Conservation (phyloP, 2,329 filamentous ascomycete species). For the Phialemoniopsis sp. region DNA sequence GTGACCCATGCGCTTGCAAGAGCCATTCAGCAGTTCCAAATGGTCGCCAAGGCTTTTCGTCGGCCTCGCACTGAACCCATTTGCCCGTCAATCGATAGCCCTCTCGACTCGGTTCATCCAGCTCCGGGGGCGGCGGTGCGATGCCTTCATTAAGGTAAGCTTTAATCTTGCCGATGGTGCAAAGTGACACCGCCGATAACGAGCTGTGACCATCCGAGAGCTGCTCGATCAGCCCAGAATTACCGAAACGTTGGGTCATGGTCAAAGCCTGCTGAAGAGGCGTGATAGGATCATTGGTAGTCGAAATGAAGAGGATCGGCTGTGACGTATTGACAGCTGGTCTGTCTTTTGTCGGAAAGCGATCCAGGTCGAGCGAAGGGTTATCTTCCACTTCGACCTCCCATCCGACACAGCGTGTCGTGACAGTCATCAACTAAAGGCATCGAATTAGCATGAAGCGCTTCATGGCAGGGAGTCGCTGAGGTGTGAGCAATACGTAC, state of each 20-base stretch:
- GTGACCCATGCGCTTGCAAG: background rate
- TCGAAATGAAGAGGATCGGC: constrained; percentile 54
- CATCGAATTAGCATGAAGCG: no score
- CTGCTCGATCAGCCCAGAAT: constrained; percentile 31
- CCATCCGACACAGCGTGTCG: background rate
- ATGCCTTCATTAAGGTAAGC: constrained; percentile 28
- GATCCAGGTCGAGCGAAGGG: constrained; percentile 18
- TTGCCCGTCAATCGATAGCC: background rate
- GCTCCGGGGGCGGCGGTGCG: constrained; percentile 20
- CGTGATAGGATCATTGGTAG: constrained; percentile 56
- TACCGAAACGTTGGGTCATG: constrained; percentile 29
- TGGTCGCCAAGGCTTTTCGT: constrained; percentile 4
- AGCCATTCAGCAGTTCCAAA: background rate
- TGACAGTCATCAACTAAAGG: background rate
- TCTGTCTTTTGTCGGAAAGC: constrained; percentile 20
- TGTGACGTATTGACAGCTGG: constrained; percentile 36
- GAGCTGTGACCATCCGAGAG: constrained; percentile 28
- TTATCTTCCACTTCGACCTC: background rate
- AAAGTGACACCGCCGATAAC: constrained; percentile 24
- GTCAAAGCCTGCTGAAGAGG: constrained; percentile 42
- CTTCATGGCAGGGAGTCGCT: constrained; percentile 7
- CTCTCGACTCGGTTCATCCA: background rate
- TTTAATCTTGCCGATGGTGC: constrained; percentile 25
- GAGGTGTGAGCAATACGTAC: constrained; percentile 15
- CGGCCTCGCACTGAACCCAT: constrained; percentile 3